Percentiles rank a stretch among this genome's conserved stretches.
phyloP scores from a whole-genome alignment of 2,329 filamentous ascomycete species.

The Neurospora sp. region DNA sequence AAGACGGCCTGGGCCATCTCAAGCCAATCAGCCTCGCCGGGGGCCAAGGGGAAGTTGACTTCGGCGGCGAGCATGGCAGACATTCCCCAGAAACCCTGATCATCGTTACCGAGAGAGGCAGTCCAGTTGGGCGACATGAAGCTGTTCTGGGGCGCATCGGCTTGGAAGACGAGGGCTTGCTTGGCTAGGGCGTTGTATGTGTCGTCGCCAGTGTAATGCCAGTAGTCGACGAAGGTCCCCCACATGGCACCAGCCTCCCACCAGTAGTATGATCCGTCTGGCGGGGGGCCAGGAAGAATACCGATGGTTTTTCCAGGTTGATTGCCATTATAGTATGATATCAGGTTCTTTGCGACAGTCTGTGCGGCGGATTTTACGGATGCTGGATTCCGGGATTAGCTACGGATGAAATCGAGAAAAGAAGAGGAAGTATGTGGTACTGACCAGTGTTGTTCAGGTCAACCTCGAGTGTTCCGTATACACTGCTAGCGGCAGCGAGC shows the following conservation, averaged over 20 bases:
- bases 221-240: constrained; percentile 54
- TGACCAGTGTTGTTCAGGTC: background rate
- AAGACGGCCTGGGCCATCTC: constrained; percentile 51
- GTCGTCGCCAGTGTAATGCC: constrained; percentile 50
- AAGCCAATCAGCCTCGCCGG: constrained; percentile 38
- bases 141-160: constrained; percentile 17
- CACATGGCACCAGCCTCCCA: constrained; percentile 57
- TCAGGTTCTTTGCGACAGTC: constrained; percentile 33
- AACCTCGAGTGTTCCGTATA: background rate
- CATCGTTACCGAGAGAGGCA: constrained; percentile 42
- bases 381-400: constrained; percentile 3
- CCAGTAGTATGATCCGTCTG: constrained; percentile 48
- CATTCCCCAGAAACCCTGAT: constrained; percentile 59
- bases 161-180: constrained; percentile 19
- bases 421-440: background rate
- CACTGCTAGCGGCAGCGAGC: background rate
- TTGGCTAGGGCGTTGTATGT: constrained; percentile 41
- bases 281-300: constrained; percentile 38
- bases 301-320: constrained; percentile 33
- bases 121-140: constrained; percentile 24
- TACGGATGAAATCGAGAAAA: background rate
- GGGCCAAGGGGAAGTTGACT: constrained; percentile 44
- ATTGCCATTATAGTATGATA: constrained; percentile 36
- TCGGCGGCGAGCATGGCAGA: constrained; percentile 45
- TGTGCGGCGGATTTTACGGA: constrained; percentile 16